Evolutionary conservation across 2,329 filamentous ascomycete genomes (phyloP).

Genomic region (Fusarium hainanense): DNA sequence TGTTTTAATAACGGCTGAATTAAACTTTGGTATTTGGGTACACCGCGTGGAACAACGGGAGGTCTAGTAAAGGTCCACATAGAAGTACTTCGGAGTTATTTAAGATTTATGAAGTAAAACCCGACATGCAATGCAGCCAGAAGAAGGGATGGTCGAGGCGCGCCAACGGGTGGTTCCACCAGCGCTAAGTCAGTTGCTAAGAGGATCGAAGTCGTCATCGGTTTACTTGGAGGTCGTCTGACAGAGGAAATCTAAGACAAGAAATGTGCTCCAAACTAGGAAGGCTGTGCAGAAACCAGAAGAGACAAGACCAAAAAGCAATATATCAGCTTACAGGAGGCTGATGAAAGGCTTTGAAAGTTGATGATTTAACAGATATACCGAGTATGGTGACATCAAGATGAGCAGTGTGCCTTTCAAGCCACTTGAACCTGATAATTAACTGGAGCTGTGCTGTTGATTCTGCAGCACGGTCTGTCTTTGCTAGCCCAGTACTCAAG

Average conservation of each 20-base stretch:
- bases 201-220: conserved; percentile 16
- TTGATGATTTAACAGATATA: background rate
- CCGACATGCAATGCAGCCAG: background rate
- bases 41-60: background rate
- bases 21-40: conserved; percentile 17
- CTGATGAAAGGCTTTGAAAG: background rate
- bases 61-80: background rate
- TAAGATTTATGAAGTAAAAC: background rate
- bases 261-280: background rate
- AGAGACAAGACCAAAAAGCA: background rate
- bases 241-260: too few relatives aligned
- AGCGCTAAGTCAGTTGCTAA: background rate
- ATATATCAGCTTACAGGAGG: background rate
- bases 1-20: background rate
- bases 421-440: background rate
- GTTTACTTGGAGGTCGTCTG: background rate
- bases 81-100: background rate
- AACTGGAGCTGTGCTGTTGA: background rate
- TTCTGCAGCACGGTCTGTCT: background rate
- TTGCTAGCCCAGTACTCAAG: background rate
- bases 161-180: conserved; percentile 1
- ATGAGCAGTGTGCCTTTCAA: background rate
- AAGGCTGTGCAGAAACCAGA: background rate
- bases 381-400: background rate
- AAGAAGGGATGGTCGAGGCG: background rate